These are phyloP conservation scores for Aplosporella prunicola DNA, from an alignment of 2,329 filamentous ascomycete genomes.

Conservation along the genomic window DNA sequence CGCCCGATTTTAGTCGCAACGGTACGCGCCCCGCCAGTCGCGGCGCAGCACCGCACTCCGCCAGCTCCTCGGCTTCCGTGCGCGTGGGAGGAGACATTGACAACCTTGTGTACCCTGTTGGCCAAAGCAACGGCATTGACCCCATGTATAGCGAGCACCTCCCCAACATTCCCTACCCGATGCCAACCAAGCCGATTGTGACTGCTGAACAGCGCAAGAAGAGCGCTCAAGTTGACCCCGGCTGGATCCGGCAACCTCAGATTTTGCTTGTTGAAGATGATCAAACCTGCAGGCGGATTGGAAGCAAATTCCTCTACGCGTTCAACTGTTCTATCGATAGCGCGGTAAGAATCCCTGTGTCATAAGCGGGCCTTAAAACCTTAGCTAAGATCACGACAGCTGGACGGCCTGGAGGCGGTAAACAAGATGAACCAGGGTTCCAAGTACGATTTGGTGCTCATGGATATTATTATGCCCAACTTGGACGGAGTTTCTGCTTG, in stretches of 20 bases:
- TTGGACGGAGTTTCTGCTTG: constrained; percentile 92
- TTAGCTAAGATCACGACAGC: constrained; percentile 39
- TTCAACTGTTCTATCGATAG: constrained; percentile 56
- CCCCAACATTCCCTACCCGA: constrained; percentile 80
- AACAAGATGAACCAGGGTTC: constrained; percentile 64
- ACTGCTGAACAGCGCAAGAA: constrained; percentile 42
- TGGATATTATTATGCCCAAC: constrained; percentile 84
- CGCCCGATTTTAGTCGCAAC: constrained; percentile 44
- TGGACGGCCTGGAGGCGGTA: constrained; percentile 84
- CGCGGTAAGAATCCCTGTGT: constrained; percentile 40
- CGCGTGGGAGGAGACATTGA: constrained; percentile 53
- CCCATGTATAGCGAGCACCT: constrained; percentile 92
- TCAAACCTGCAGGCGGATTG: constrained; percentile 56
- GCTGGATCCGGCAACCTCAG: constrained; percentile 59
- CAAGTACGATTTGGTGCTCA: constrained; percentile 52
- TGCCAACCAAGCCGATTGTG: constrained; percentile 56
- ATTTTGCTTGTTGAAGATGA: constrained; percentile 86
- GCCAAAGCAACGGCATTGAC: constrained; percentile 83
- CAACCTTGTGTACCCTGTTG: constrained; percentile 79
- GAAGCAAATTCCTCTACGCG: constrained; percentile 56
- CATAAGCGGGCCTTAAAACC: background rate
- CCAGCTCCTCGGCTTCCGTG: constrained; percentile 40
- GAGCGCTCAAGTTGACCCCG: constrained; percentile 51
- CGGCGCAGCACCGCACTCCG: constrained; percentile 34
- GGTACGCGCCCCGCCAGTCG: constrained; percentile 37